Evolutionary conservation across 2,329 filamentous ascomycete genomes (phyloP), one percentile per base, ranked within the genome.

Genomic region (Botrytis paeoniae): DNA sequence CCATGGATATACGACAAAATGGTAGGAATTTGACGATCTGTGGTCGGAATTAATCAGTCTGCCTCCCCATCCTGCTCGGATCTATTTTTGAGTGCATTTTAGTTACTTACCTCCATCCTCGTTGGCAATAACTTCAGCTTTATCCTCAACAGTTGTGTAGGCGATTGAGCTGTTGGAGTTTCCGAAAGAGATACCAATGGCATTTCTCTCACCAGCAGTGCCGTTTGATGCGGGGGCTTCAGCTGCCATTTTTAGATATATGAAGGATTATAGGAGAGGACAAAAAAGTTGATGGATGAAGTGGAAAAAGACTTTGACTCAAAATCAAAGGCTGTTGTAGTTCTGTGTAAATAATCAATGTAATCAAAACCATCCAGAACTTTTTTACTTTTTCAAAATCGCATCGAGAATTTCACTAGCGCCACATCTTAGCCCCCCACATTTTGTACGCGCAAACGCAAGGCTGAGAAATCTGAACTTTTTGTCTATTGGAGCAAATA

Each of bases 151-250:
- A 64, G 94, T 97, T 82, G 95, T 97, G 82, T 91, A 94, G 79
- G 95, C 95, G 85, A 99, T 98, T 75, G 94, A 98, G 86, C 94
- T 97, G 90, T 97, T 97, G 75, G 94, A 95, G 87, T 98, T 99
- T 85, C 96, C 96, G 87, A 98, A 98, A 78, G 95, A 93, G 82
- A 99, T 94, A 83, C 96, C 96, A 84, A 99, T 98, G 82, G 92
- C 93, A 80, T 87, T 86, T 79, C 89, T 87, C 78, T 90, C 86
- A 43, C 71, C 71, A 61, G 70, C 84, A 75, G 76, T 68, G 73
- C 77, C 77, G 69, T 73, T 78, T 9, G 75, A 74, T 66, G 73
- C 39, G 57, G 66, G 72, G 22, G 69, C 75, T 76, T 80, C 78
- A 74, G 75, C 75, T 74, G 79, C 75, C 80, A 81, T 81, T 51